phyloP scores from a whole-genome alignment of 257 asterid genomes.

The Nyctanthes arbortristis region DNA sequence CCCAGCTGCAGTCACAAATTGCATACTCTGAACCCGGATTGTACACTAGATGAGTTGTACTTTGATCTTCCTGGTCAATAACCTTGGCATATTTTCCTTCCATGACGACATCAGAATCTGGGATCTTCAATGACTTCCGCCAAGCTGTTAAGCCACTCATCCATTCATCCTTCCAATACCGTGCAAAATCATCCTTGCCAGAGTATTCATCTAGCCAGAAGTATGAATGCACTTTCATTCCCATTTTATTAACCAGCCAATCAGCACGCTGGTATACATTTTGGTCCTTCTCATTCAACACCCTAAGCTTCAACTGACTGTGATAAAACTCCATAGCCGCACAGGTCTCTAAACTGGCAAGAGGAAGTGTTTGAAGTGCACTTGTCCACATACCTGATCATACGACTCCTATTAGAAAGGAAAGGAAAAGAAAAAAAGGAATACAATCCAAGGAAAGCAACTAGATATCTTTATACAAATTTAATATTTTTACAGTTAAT shows the following conservation, averaged over 20 bases:
- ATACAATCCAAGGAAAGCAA: neutral
- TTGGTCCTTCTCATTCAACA: conserved; percentile 66
- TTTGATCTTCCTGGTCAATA: conserved; percentile 45
- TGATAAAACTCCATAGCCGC: conserved; percentile 94
- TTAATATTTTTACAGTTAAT: conserved; percentile 1
- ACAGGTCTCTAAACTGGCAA: conserved; percentile 86
- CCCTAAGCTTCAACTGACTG: conserved; percentile 71
- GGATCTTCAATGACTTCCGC: conserved; percentile 65
- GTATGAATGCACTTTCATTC: conserved; percentile 79
- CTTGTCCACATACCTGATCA: conserved; percentile 63
- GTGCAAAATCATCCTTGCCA: conserved; percentile 71
- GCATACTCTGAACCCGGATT: conserved; percentile 92
- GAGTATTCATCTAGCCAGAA: conserved; percentile 97
- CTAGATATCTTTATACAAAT: neutral
- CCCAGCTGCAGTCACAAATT: conserved; percentile 80
- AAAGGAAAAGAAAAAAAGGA: conserved; percentile 1
- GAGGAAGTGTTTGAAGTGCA: conserved; percentile 67
- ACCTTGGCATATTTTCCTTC: conserved; percentile 67
- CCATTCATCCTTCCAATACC: conserved; percentile 91
- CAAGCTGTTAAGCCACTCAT: conserved; percentile 87
- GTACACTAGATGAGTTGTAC: conserved; percentile 40
- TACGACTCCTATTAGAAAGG: conserved; percentile 32
- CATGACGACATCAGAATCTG: conserved; percentile 61
- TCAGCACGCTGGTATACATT: conserved; percentile 70
- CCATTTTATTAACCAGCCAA: conserved; percentile 85